Evolutionary conservation across 1,284 basidiomycete species (phyloP).

Genomic region (Irpex sp.): DNA sequence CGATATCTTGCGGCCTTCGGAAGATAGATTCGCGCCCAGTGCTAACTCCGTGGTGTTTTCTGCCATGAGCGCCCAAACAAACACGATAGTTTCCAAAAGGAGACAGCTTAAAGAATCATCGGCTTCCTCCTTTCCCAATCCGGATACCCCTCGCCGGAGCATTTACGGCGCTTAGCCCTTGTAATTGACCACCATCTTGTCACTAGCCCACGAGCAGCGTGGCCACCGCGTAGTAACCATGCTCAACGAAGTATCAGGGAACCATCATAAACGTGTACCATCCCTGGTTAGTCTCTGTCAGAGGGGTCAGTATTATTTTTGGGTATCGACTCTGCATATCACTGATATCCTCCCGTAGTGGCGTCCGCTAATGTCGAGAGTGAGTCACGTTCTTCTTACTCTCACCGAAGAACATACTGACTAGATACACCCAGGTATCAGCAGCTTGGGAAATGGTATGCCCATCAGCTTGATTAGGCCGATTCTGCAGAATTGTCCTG

Average conservation of each 20-base stretch:
- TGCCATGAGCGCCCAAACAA: conserved; percentile 1
- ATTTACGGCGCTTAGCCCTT: conserved; percentile 7
- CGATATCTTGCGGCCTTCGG: neutral
- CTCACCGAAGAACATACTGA: neutral
- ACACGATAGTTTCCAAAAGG: conserved; percentile 5
- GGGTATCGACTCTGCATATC: too few relatives aligned
- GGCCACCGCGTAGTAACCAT: conserved; percentile 2
- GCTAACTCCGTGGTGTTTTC: neutral
- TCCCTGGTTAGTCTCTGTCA: conserved; percentile 38
- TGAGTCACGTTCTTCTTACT: conserved; percentile 23
- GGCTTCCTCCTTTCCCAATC: conserved; percentile 4
- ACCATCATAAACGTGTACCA: conserved; percentile 27
- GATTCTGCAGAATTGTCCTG: conserved; percentile 65
- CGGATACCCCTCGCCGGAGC: conserved; percentile 6
- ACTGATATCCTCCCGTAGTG: conserved; percentile 30
- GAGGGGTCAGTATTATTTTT: conserved; percentile 19
- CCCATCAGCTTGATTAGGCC: conserved; percentile 63
- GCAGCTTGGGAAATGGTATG: conserved; percentile 39
- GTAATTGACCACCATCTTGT: conserved; percentile 5
- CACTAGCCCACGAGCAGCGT: neutral
- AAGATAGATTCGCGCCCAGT: neutral
- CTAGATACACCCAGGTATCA: conserved; percentile 19
- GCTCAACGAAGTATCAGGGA: neutral
- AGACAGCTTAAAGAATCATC: conserved; percentile 9
- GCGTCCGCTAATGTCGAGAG: conserved; percentile 54